These are phyloP conservation scores for Tephrocybe sp. DNA, from an alignment of 768 basidiomycete genomes.

Conservation along the genomic window DNA sequence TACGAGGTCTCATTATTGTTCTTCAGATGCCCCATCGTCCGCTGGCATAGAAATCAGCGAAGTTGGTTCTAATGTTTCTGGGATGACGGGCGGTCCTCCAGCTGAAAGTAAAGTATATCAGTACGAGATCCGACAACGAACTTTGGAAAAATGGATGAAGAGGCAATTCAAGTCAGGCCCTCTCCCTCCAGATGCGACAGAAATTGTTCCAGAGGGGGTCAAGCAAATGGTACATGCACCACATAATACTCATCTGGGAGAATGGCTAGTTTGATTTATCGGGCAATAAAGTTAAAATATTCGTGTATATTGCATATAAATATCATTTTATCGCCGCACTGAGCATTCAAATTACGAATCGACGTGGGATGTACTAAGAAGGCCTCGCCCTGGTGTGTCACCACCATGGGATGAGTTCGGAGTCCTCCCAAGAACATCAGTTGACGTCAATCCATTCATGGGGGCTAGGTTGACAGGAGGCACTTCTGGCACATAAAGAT, in stretches of 20 bases:
- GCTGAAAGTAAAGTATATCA: background rate
- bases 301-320: too few relatives aligned
- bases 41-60: constrained; percentile 24
- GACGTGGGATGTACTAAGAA: constrained; percentile 15
- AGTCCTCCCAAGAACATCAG: constrained; percentile 41
- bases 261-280: constrained; percentile 24
- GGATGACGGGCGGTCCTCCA: constrained; percentile 6
- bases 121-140: background rate
- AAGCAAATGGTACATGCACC: background rate
- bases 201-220: background rate
- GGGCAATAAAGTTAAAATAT: too few relatives aligned
- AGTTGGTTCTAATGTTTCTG: constrained; percentile 2
- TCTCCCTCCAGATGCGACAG: constrained; percentile 1
- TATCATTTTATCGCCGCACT: too few relatives aligned
- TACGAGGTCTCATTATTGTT: background rate
- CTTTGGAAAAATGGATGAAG: constrained; percentile 8
- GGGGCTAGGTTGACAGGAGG: constrained; percentile 11
- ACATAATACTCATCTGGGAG: constrained; percentile 13
- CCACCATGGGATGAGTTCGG: constrained; percentile 64
- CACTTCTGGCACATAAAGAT: constrained; percentile 19
- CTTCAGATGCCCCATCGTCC: constrained; percentile 33
- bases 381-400: constrained; percentile 41
- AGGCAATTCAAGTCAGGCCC: background rate
- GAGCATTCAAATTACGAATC: constrained; percentile 1
- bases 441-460: constrained; percentile 16